A percentile compares a stretch with the other conserved stretches of the same genome.
phyloP scores from a whole-genome alignment of 345 rosid species.

The Syzygium aqueum region DNA sequence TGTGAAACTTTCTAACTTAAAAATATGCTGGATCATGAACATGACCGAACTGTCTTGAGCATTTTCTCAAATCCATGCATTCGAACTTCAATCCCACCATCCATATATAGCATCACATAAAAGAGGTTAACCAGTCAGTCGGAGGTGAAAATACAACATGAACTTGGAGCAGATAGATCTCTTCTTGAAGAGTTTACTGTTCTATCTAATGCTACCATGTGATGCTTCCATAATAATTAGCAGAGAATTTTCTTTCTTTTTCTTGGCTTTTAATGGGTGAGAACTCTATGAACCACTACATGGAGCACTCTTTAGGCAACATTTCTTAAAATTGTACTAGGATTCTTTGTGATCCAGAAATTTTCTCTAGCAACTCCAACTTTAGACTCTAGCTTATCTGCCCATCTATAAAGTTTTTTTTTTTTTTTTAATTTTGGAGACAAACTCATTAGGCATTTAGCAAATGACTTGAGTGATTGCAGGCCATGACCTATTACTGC shows the following conservation, averaged over 20 bases:
- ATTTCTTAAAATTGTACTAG: neutral
- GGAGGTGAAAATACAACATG: neutral
- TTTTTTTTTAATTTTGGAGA: too few relatives aligned
- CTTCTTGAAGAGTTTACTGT: neutral
- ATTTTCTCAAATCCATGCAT: neutral
- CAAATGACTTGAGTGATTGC: neutral
- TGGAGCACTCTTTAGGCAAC: neutral
- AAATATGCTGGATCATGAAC: neutral
- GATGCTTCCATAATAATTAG: neutral
- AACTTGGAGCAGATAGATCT: neutral
- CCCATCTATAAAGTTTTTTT: too few relatives aligned
- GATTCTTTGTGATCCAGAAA: neutral
- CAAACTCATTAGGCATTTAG: neutral
- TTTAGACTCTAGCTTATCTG: neutral
- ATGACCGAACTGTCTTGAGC: neutral
- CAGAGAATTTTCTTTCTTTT: neutral
- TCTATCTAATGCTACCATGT: neutral
- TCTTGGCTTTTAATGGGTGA: neutral
- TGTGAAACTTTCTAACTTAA: neutral
- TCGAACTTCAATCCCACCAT: neutral
- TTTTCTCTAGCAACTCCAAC: neutral
- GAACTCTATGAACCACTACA: neutral
- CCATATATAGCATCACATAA: neutral
- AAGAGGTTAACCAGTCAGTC: neutral
- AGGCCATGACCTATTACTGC: neutral